These are phyloP conservation scores for Nakaseomyces sp. DNA, from an alignment of 1,139 yeast species.

Conservation along the genomic window DNA sequence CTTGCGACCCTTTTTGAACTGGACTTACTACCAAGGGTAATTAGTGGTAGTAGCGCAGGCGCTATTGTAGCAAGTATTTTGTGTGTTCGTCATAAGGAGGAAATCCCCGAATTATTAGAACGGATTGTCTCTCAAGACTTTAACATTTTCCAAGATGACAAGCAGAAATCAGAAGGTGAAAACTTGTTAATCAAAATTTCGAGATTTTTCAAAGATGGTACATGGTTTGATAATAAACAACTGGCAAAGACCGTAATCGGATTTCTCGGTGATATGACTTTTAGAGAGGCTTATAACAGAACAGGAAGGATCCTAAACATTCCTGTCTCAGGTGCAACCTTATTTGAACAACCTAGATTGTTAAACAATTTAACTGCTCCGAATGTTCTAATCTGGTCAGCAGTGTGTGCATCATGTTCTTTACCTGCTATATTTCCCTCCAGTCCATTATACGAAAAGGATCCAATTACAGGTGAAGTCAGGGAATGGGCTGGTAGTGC, in stretches of 20 bases:
- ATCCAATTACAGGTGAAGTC: slow-evolving; percentile 50
- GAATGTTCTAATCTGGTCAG: slow-evolving; percentile 89
- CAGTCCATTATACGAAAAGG: slow-evolving; percentile 75
- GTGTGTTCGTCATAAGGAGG: slow-evolving; percentile 73
- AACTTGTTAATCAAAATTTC: slow-evolving; percentile 44
- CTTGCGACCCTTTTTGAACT: slow-evolving; percentile 67
- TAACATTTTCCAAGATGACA: slow-evolving; percentile 59
- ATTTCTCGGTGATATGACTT: slow-evolving; percentile 85
- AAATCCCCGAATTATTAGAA: slow-evolving; percentile 48
- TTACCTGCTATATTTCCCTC: slow-evolving; percentile 88
- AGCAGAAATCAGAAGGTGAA: slow-evolving; percentile 36
- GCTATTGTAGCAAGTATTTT: slow-evolving; percentile 86
- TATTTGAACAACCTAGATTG: slow-evolving; percentile 73
- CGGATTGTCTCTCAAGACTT: slow-evolving; percentile 51
- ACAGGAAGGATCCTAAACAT: slow-evolving; percentile 81
- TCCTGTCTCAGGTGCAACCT: slow-evolving; percentile 79
- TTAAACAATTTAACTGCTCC: slow-evolving; percentile 91
- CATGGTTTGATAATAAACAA: slow-evolving; percentile 75
- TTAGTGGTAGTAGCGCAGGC: slow-evolving; percentile 96
- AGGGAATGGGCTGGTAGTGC: slow-evolving; percentile 66
- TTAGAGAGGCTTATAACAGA: slow-evolving; percentile 85
- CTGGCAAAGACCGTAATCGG: slow-evolving; percentile 64
- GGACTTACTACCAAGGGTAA: slow-evolving; percentile 71
- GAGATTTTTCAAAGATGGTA: slow-evolving; percentile 46
- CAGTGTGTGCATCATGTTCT: slow-evolving; percentile 94